These are phyloP conservation scores for Apophysomyces variabilis DNA, from an alignment of 371 early-diverging fungal genomes.

Conservation along the genomic window DNA sequence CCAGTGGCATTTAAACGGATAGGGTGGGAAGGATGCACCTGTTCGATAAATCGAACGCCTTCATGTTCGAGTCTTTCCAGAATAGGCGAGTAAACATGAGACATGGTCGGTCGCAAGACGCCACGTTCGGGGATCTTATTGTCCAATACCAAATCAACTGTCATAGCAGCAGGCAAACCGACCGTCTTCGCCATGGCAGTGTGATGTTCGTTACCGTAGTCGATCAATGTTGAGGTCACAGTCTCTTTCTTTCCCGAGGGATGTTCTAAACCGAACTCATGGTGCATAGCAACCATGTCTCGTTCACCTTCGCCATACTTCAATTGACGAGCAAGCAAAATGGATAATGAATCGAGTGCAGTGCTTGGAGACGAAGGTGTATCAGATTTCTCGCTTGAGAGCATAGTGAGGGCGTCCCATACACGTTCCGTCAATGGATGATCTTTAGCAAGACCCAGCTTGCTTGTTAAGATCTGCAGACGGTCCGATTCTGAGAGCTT, in stretches of 20 bases:
- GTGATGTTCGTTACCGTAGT: constrained; percentile 76
- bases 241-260: constrained; percentile 60
- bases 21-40: constrained; percentile 25
- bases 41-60: constrained; percentile 77
- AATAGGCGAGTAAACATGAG: constrained; percentile 79
- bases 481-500: constrained; percentile 17
- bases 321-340: constrained; percentile 69
- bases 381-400: constrained; percentile 18
- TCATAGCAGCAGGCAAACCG: constrained; percentile 88
- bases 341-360: constrained; percentile 79
- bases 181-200: constrained; percentile 95
- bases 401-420: constrained; percentile 41
- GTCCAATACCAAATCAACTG: constrained; percentile 79
- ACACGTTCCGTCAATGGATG: constrained; percentile 48
- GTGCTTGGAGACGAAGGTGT: constrained; percentile 11
- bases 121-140: constrained; percentile 69
- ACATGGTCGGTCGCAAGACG: constrained; percentile 76
- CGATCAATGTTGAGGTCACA: constrained; percentile 74
- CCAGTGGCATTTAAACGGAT: constrained; percentile 34
- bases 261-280: constrained; percentile 78
- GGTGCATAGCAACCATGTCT: constrained; percentile 90
- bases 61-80: constrained; percentile 70
- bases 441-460: constrained; percentile 47
- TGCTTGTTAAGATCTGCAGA: constrained; percentile 43
- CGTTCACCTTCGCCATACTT: constrained; percentile 76